A percentile compares a stretch with the other conserved stretches of the same genome.
Evolutionary conservation across 768 basidiomycete species (phyloP).

Genomic region (Cyathus striatus): DNA sequence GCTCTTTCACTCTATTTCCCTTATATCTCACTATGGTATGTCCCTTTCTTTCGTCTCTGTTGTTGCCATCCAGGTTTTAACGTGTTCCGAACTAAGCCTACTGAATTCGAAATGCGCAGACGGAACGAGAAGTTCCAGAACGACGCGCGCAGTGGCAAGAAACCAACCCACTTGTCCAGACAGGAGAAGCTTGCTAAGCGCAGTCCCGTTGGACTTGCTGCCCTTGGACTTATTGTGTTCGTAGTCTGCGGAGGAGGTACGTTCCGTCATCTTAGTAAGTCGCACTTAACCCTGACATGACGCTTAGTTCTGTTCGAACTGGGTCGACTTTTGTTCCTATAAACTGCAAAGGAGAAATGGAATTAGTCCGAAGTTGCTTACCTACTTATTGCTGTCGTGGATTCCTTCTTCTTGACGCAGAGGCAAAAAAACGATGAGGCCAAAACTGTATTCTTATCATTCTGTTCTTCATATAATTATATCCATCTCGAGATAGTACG

Average conservation of each 20-base stretch:
- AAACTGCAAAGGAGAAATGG: conserved; percentile 10
- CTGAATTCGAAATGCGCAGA: conserved; percentile 77
- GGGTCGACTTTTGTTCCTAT: conserved; percentile 61
- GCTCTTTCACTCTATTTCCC: conserved; percentile 2
- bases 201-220: conserved; percentile 74
- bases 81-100: conserved; percentile 43
- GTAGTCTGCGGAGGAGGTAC: conserved; percentile 78
- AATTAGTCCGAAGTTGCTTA: not conserved
- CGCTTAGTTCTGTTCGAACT: conserved; percentile 69
- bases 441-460: too few relatives aligned
- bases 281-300: not conserved
- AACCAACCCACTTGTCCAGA: conserved; percentile 65
- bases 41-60: not conserved
- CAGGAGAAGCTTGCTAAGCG: conserved; percentile 67
- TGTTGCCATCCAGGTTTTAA: not conserved
- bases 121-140: conserved; percentile 79
- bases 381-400: not conserved
- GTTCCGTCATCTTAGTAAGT: conserved; percentile 16
- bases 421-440: not conserved
- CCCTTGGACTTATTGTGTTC: conserved; percentile 68
- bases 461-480: not conserved
- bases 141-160: conserved; percentile 70
- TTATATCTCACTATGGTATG: conserved; percentile 23
- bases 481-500: too few relatives aligned
- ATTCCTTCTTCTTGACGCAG: not conserved